Evolutionary conservation across 2,329 filamentous ascomycete genomes (phyloP).

Genomic region (Waltergamsia citrina): DNA sequence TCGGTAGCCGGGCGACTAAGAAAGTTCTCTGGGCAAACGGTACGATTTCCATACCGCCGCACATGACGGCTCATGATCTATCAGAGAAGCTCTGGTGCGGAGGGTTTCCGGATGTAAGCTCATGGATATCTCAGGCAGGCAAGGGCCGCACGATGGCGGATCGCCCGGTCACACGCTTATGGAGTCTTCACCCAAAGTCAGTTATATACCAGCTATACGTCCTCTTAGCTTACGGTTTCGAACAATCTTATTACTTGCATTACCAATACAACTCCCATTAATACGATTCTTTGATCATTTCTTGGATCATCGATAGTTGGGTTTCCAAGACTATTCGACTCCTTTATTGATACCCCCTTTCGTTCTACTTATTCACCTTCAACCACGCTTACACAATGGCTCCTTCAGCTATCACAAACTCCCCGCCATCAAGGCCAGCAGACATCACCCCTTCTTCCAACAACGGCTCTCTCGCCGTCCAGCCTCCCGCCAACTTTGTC

Average conservation of each 20-base stretch:
- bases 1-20: background rate
- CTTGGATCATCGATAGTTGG: background rate
- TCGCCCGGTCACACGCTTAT: too few relatives aligned
- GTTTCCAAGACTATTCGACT: background rate
- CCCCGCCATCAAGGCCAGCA: conserved; percentile 32
- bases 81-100: background rate
- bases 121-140: background rate
- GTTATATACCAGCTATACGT: too few relatives aligned
- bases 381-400: conserved; percentile 35
- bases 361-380: background rate
- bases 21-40: too few relatives aligned
- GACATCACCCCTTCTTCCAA: conserved; percentile 26
- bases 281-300: too few relatives aligned
- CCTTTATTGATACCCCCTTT: background rate
- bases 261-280: too few relatives aligned
- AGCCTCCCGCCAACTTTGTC: conserved; percentile 51
- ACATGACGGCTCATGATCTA: too few relatives aligned
- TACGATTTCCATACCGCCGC: too few relatives aligned
- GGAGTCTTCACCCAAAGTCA: too few relatives aligned
- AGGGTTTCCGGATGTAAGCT: background rate
- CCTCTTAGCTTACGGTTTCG: too few relatives aligned
- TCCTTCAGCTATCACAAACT: conserved; percentile 46
- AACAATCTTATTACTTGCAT: too few relatives aligned
- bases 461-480: conserved; percentile 45
- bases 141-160: too few relatives aligned